Evolutionary conservation across 768 basidiomycete genomes (phyloP), one percentile per base, ranked within the genome.

Genomic region (Phylloporus scabripes): DNA sequence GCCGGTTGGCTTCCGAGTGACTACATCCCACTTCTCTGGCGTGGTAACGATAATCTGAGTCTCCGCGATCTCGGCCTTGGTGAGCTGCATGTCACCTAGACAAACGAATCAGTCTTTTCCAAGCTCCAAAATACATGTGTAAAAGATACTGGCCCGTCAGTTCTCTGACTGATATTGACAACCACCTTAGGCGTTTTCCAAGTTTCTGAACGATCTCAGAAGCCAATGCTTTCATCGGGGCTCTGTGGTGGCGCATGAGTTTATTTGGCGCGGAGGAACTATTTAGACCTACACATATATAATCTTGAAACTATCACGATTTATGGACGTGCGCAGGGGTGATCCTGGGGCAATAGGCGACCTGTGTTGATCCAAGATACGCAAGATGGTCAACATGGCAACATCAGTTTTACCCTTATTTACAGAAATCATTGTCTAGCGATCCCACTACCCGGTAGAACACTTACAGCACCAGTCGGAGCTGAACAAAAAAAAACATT

Each of bases 21-120:
- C 96, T 0, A 99, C 96, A 57, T 98, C 96, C 96, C 96, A 99
- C 67, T 99, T 99, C 66, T 99, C 96, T 0, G 96, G 96, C 1
- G 96, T 99, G 2, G 96, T 99, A 7, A 99, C 93, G 50, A 99
- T 98, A 39, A 99, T 85, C 62, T 97, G 95, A 9, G 96, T 98
- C 66, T 87, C 83, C 1, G 87, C 86, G 51, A 99, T 93, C 70
- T 98, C 95, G 32, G 82, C 77, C 66, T 88, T 87, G 14, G 96
- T 92, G 65, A 99, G 70, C 66, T 98, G 96, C 94, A 98, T 98
- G 61, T 99, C 96, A 68, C 95, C 74, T 72, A 51, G 33, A 40
- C 38, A 42, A 50, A 18, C 29, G 8, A 5, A 46, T 37, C 11
- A 34, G 20, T 39, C 21, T 29, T 43, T n/a, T 24, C 17, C 20